Percentiles rank a stretch among this genome's conserved stretches.
These are phyloP conservation scores for Austroboletus festivus DNA, from an alignment of 768 basidiomycete genomes.

Conservation along the genomic window DNA sequence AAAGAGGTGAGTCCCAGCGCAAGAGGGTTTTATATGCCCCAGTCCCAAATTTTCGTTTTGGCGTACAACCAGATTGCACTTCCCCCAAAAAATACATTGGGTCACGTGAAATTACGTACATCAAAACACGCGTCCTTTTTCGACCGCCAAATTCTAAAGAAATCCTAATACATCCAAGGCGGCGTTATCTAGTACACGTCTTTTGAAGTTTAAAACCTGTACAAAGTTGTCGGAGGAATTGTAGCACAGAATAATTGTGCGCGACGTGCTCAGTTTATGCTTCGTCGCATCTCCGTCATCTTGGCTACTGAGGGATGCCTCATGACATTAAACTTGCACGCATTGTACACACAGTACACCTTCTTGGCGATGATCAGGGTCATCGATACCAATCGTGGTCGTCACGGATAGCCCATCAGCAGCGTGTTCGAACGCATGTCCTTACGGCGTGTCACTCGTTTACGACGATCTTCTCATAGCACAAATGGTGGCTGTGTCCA, in stretches of 20 bases:
- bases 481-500: background rate
- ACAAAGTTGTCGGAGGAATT: background rate
- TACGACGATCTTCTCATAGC: background rate
- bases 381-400: conserved; percentile 27
- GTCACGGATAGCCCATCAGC: conserved; percentile 18
- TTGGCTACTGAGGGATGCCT: background rate
- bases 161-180: no score
- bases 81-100: conserved; percentile 28
- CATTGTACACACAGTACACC: conserved; percentile 10
- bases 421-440: conserved; percentile 19
- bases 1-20: conserved; percentile 4
- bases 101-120: conserved; percentile 31
- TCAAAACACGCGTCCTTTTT: conserved; percentile 3
- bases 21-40: conserved; percentile 24
- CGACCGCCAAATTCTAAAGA: background rate
- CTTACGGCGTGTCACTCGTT: conserved; percentile 1
- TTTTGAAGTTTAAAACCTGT: no score
- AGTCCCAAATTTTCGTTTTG: conserved; percentile 33
- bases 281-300: background rate
- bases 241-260: background rate
- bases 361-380: conserved; percentile 11
- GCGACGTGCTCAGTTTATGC: background rate
- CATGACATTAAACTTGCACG: conserved; percentile 10
- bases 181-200: no score
- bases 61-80: conserved; percentile 15